Conservation (phyloP, 1,284 basidiomycete genomes). For the Melampsora larici-populina region DNA sequence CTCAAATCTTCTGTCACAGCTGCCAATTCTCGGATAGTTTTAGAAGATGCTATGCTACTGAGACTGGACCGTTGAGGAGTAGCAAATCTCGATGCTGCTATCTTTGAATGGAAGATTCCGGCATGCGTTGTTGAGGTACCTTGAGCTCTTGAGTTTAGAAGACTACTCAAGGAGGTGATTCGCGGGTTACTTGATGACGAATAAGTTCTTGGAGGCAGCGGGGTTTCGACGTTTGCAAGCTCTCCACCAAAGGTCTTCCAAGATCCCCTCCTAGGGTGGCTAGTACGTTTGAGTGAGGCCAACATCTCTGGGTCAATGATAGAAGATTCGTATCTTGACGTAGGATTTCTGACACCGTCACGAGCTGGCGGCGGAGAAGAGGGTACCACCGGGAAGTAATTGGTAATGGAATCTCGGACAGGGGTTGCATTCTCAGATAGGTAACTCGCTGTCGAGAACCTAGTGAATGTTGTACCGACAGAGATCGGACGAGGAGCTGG, state of each 20-base stretch:
- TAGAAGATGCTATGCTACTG: conserved; percentile 23
- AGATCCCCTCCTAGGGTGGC: background rate
- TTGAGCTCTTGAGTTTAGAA: conserved; percentile 20
- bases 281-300: background rate
- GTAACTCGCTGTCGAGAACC: conserved; percentile 25
- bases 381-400: background rate
- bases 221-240: background rate
- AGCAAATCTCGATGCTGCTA: background rate
- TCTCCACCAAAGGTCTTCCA: conserved; percentile 4
- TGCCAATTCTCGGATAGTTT: conserved; percentile 37
- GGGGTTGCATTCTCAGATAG: background rate
- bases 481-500: conserved; percentile 21
- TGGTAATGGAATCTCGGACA: background rate
- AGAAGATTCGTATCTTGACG: background rate
- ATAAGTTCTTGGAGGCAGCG: background rate
- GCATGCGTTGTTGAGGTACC: conserved; percentile 2
- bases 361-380: background rate
- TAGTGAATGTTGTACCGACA: conserved; percentile 14
- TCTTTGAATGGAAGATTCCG: conserved; percentile 2
- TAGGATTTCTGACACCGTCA: background rate
- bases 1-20: conserved; percentile 42
- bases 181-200: conserved; percentile 9
- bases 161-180: conserved; percentile 34
- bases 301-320: background rate
- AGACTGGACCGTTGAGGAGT: conserved; percentile 26